These are phyloP conservation scores for Saturnispora dispora DNA, from an alignment of 805 yeast species.

Conservation along the genomic window DNA sequence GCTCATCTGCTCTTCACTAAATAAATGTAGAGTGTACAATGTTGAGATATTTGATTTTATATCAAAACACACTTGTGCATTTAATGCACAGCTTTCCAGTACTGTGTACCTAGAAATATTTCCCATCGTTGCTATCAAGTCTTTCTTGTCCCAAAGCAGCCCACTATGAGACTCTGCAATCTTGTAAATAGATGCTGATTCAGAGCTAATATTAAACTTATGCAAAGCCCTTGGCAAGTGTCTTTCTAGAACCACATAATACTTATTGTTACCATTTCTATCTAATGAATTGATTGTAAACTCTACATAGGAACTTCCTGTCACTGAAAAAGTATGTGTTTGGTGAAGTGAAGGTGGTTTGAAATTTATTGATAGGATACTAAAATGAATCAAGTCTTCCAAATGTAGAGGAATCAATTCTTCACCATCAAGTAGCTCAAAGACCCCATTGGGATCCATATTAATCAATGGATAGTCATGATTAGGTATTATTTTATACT, in stretches of 20 bases:
- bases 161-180: not conserved
- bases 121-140: not conserved
- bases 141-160: not conserved
- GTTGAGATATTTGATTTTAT: not conserved
- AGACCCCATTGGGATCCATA: not conserved
- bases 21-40: conserved; percentile 1
- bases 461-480: conserved; percentile 6
- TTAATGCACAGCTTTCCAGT: not conserved
- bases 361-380: not conserved
- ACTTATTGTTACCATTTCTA: not conserved
- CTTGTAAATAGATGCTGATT: not conserved
- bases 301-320: not conserved
- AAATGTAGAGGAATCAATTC: not conserved
- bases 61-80: conserved; percentile 1
- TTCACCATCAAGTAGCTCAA: conserved; percentile 3
- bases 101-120: conserved; percentile 3
- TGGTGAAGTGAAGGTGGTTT: not conserved
- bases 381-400: conserved; percentile 5
- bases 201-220: not conserved
- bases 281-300: not conserved
- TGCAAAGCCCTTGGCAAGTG: not conserved
- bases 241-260: conserved; percentile 1
- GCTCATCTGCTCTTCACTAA: not conserved
- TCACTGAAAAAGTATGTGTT: not conserved
- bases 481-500: conserved; percentile 1